Base-by-base conservation (phyloP, 1,139 yeast genomes). In the Saccharomyces hybrid region DNA sequence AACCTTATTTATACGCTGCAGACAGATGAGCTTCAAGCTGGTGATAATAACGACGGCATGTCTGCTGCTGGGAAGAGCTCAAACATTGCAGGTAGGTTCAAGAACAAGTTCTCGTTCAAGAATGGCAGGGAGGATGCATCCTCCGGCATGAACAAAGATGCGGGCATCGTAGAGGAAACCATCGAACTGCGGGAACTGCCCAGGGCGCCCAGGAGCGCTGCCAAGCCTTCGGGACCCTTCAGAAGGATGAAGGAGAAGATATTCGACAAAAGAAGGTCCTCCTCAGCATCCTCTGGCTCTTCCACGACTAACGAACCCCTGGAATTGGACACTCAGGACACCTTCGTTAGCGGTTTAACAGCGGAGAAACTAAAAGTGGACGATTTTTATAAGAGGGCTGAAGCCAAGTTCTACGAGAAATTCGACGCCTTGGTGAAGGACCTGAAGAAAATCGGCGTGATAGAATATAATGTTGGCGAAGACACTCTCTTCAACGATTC, bases 1-100 rank as follows among this genome's bases (percentile, higher is more conserved):
- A 82, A 83, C 66, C 71, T 81, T 51, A 81, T 83, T 34, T 84
- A 84, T 64, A 76, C 84, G n/a, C 72, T 84, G 32, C 88, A 84
- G 65, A 74, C 86, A 51, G 82, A 81, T 56, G 75, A 76, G 41
- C 66, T 83, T 54, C 69, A 77, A 50, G 57, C 58, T 32, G 67
- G 69, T 31, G 54, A 54, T 38, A 65, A 61, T 16, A 49, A 31
- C 11, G 51, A 50, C 26, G 55, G 23, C 4, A 3, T 11, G 16
- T 27, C 53, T 25, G 46, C 41, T 6, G 57, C 52, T 16, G 48
- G 28, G 38, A 49, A 47, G n/a, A 52, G 56, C 11, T 29, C 53
- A 11, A 49, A 60, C 25, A 51, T 57, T 11, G 49, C 58, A 2
- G 54, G 51, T 8, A 63, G 58, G 48, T 46, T 62, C 27, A 60